These are phyloP conservation scores for Plenodomus lindquistii DNA, from an alignment of 2,329 filamentous ascomycete genomes.

Conservation along the genomic window DNA sequence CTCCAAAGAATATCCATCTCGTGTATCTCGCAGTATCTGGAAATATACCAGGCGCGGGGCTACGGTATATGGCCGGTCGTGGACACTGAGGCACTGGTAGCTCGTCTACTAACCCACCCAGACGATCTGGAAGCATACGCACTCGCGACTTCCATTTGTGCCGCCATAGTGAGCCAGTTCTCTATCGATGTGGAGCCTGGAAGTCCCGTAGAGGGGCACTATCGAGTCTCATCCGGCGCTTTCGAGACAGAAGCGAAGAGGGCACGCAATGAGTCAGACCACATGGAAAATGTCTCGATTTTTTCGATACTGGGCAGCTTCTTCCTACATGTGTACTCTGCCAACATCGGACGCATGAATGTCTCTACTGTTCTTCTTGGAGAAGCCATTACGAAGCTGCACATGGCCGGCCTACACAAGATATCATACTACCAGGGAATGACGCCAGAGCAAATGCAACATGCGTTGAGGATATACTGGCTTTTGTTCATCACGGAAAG, in stretches of 20 bases:
- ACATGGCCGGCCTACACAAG: constrained; percentile 39
- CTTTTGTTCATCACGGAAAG: constrained; percentile 43
- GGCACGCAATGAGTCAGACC: constrained; percentile 34
- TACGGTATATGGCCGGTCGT: constrained; percentile 43
- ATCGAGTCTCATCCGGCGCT: constrained; percentile 32
- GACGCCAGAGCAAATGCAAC: constrained; percentile 31
- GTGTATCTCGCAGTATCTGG: constrained; percentile 38
- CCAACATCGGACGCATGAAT: constrained; percentile 41
- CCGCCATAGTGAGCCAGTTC: constrained; percentile 43
- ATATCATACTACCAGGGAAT: constrained; percentile 29
- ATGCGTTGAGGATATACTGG: constrained; percentile 40
- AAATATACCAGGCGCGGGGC: constrained; percentile 35
- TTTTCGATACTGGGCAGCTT: constrained; percentile 36
- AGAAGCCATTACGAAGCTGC: constrained; percentile 40
- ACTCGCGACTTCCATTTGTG: constrained; percentile 37
- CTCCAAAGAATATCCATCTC: constrained; percentile 37
- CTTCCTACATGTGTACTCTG: constrained; percentile 42
- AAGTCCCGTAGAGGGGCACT: constrained; percentile 38
- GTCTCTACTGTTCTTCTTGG: constrained; percentile 37
- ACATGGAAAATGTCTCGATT: constrained; percentile 36
- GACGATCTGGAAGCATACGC: constrained; percentile 39
- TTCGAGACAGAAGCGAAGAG: constrained; percentile 37
- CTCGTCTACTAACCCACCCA: constrained; percentile 35
- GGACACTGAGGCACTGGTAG: constrained; percentile 37
- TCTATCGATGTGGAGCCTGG: constrained; percentile 36